Evolutionary conservation across 1,284 basidiomycete genomes (phyloP).

Genomic region (Cutaneotrichosporon arboriforme): DNA sequence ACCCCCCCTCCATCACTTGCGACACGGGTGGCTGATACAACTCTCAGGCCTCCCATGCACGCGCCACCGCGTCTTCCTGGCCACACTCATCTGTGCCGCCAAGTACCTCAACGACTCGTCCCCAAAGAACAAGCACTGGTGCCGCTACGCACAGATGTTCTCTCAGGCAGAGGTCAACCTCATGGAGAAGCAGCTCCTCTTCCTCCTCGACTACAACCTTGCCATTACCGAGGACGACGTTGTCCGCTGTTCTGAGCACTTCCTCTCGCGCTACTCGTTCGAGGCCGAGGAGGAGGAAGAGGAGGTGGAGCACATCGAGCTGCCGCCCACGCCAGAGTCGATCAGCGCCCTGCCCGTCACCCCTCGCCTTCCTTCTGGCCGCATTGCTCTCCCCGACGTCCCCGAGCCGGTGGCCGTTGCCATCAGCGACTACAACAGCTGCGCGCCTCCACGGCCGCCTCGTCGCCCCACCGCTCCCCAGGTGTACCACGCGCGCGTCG

Average conservation of each 20-base stretch:
- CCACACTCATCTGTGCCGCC: conserved; percentile 88
- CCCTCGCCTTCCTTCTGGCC: conserved; percentile 22
- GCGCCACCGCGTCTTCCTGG: conserved; percentile 91
- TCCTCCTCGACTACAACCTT: conserved; percentile 66
- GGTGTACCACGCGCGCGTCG: conserved; percentile 5
- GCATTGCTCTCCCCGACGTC: conserved; percentile 11
- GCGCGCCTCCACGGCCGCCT: background rate
- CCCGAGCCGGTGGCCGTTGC: background rate
- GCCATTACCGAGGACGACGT: conserved; percentile 52
- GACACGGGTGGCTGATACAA: background rate
- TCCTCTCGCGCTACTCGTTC: conserved; percentile 48
- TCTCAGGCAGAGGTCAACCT: conserved; percentile 65
- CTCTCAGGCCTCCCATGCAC: conserved; percentile 77
- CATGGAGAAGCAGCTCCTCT: conserved; percentile 94
- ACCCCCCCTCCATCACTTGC: background rate
- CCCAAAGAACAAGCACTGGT: conserved; percentile 94
- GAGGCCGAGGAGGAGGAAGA: conserved; percentile 1
- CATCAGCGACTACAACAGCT: no score
- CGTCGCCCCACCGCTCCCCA: background rate
- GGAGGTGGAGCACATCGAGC: background rate
- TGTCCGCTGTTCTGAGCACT: conserved; percentile 76
- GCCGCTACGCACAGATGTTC: conserved; percentile 64
- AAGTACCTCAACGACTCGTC: conserved; percentile 97
- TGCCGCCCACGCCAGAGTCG: conserved; percentile 22
- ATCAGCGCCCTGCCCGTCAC: conserved; percentile 32